phyloP scores from a whole-genome alignment of 1,284 basidiomycete genomes.

The Boletellus deceptivus region DNA sequence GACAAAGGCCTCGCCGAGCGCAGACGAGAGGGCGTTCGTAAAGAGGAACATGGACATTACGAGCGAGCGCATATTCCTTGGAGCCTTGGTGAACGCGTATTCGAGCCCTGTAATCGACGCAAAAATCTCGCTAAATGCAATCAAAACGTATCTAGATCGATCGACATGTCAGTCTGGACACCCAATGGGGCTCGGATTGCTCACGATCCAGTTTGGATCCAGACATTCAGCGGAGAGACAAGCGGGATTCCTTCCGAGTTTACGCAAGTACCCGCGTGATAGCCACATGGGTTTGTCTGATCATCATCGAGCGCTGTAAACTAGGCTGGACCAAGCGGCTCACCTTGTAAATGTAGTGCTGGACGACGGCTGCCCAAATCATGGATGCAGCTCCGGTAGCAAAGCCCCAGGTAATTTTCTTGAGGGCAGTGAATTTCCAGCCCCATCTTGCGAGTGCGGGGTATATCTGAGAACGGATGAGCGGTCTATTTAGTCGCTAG shows the following conservation, averaged over 20 bases:
- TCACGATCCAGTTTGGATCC: conserved; percentile 69
- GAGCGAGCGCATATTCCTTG: conserved; percentile 77
- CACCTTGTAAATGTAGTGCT: conserved; percentile 72
- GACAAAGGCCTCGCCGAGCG: conserved; percentile 69
- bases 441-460: conserved; percentile 65
- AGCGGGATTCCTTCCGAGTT: conserved; percentile 42
- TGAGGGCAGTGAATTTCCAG: conserved; percentile 70
- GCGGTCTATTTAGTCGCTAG: not conserved
- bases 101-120: conserved; percentile 85
- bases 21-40: conserved; percentile 60
- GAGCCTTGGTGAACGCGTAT: conserved; percentile 88
- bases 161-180: not conserved
- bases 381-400: conserved; percentile 57
- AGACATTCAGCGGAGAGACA: conserved; percentile 67
- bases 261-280: conserved; percentile 51
- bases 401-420: conserved; percentile 78
- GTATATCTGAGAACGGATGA: conserved; percentile 50
- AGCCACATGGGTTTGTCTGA: conserved; percentile 62
- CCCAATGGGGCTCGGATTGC: conserved; percentile 1
- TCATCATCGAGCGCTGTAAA: conserved; percentile 6
- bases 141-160: conserved; percentile 52
- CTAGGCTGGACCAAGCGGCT: conserved; percentile 10
- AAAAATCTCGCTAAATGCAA: conserved; percentile 77
- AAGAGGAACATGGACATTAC: conserved; percentile 77
- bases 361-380: conserved; percentile 65